A percentile compares a stretch with the other conserved stretches of the same genome.
phyloP scores from a whole-genome alignment of 1,284 basidiomycete genomes.

The Sporisorium exsertum region DNA sequence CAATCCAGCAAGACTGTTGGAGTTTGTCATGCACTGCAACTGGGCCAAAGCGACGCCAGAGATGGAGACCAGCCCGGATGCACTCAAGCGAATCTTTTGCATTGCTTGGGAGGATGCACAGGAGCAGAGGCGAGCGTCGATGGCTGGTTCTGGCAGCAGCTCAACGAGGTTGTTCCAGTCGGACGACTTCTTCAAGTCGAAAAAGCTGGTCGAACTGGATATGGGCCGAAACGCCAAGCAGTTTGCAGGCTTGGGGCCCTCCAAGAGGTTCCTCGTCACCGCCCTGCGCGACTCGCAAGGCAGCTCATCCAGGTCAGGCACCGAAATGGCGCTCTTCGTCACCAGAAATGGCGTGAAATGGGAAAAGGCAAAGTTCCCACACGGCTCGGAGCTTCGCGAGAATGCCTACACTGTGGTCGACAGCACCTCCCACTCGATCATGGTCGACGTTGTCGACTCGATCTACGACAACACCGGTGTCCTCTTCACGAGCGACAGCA shows the following conservation, averaged over 20 bases:
- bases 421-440: slow-evolving; percentile 88
- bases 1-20: slow-evolving; percentile 51
- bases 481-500: slow-evolving; percentile 91
- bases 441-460: slow-evolving; percentile 80
- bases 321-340: slow-evolving; percentile 66
- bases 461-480: slow-evolving; percentile 80
- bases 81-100: slow-evolving; percentile 62
- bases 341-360: slow-evolving; percentile 59
- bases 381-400: slow-evolving; percentile 82
- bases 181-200: slow-evolving; percentile 64
- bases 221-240: slow-evolving; percentile 60
- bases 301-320: slow-evolving; percentile 24
- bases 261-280: slow-evolving; percentile 61
- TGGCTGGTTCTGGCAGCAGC: neutral
- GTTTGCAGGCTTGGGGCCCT: slow-evolving; percentile 64
- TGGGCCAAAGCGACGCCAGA: slow-evolving; percentile 66
- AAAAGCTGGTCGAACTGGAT: slow-evolving; percentile 55
- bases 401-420: slow-evolving; percentile 97
- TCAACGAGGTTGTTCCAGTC: slow-evolving; percentile 57
- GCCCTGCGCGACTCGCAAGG: slow-evolving; percentile 60
- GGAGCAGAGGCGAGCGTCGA: slow-evolving; percentile 7
- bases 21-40: slow-evolving; percentile 61
- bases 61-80: slow-evolving; percentile 41
- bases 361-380: slow-evolving; percentile 76
- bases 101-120: slow-evolving; percentile 63